These are phyloP conservation scores for Podaxis carcinomalis DNA, from an alignment of 768 basidiomycete species.

Conservation along the genomic window DNA sequence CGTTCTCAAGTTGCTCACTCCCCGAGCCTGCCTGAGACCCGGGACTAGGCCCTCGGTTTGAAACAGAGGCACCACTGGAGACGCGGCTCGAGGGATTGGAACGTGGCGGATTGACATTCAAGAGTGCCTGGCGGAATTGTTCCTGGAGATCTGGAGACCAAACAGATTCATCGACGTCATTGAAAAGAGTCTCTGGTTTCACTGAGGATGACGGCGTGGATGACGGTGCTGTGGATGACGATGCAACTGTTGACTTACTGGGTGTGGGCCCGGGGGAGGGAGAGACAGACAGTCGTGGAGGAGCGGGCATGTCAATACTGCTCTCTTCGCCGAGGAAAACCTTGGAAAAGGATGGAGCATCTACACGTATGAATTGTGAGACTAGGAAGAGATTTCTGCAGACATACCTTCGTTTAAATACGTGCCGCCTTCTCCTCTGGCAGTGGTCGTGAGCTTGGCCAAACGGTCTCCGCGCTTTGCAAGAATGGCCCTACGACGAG, in stretches of 20 bases:
- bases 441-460: constrained; percentile 72
- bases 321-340: constrained; percentile 45
- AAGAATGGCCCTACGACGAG: constrained; percentile 73
- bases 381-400: constrained; percentile 10
- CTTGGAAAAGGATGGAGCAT: constrained; percentile 23
- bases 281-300: constrained; percentile 14
- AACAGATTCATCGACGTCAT: constrained; percentile 44
- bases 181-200: constrained; percentile 20
- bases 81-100: constrained; percentile 19
- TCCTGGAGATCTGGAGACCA: constrained; percentile 70
- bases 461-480: constrained; percentile 69
- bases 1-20: background rate
- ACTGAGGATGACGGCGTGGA: constrained; percentile 11
- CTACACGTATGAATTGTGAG: constrained; percentile 34
- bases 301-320: constrained; percentile 31
- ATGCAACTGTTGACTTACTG: constrained; percentile 16
- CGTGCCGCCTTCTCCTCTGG: constrained; percentile 58
- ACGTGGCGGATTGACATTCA: constrained; percentile 26
- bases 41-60: constrained; percentile 44
- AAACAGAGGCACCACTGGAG: constrained; percentile 17
- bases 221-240: constrained; percentile 20
- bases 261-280: constrained; percentile 13
- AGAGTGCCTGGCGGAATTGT: constrained; percentile 64
- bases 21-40: constrained; percentile 26
- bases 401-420: constrained; percentile 49